Base-by-base conservation (phyloP, 2,329 filamentous ascomycete genomes). In the Pseudogymnoascus sp. region DNA sequence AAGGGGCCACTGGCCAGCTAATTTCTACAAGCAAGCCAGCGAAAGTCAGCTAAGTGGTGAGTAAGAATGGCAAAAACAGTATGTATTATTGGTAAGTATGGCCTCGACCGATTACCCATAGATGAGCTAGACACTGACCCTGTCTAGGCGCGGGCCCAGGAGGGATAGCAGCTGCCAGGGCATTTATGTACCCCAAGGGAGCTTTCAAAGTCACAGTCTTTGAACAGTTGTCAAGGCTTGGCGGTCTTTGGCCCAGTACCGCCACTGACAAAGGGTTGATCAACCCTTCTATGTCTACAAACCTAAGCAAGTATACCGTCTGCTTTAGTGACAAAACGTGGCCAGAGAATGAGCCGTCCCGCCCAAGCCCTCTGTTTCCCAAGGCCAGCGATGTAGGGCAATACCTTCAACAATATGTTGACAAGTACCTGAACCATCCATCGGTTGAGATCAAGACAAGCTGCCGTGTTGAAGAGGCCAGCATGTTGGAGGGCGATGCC, bases 241-340 rank as follows among this genome's bases (percentile, higher is more conserved):
- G 90, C 10, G 91, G 91, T 0, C 82, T 95, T n/a, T 96, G 91
- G 91, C 87, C 88, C 3, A 72, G 74, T n/a, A 74, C 75, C 11
- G 79, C 77, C 62, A 68, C 75, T 1, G 84, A 86, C 62, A 68
- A 66, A n/a, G 75, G 68, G 1, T 76, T 83, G 40, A 76, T 88
- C 14, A 84, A 88, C 66, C 88, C 87, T 7, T 80, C 88, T 61
- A 89, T 89, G 80, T 79, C 83, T 14, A 84, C 84, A 3, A 96
- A 96, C 72, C 84, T 93, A 70, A 92, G 88, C 75, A 83, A 82
- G 53, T 90, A 91, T 73, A 91, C 89, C 0, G 85, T 95, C 67
- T 82, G 84, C 68, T 87, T 87, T 69, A 86, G 83, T 67, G 91
- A 93, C 71, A 73, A 91, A 24, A 82, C 88, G 5, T 96, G 90